Evolutionary conservation across 495 filamentous ascomycete genomes (phyloP).

Genomic region (Eremomyces bilateralis): DNA sequence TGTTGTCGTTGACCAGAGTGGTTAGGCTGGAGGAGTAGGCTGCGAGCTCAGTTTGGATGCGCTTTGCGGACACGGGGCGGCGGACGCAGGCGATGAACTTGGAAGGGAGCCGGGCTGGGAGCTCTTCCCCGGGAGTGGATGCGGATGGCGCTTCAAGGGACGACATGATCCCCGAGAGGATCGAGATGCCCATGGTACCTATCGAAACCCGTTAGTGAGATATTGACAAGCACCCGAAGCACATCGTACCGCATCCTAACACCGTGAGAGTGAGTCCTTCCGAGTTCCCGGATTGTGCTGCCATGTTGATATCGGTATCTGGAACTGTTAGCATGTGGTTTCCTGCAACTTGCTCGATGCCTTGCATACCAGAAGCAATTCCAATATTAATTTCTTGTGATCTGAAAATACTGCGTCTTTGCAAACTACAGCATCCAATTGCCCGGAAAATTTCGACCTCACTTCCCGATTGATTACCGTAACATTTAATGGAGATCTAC

Average conservation of each 20-base stretch:
- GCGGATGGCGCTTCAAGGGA: conserved; percentile 27
- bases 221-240: conserved; percentile 1
- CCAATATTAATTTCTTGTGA: conserved; percentile 20
- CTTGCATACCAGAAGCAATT: neutral
- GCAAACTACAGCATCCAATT: no score
- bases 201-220: conserved; percentile 1
- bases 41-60: conserved; percentile 36
- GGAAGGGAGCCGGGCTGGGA: conserved; percentile 36
- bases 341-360: neutral
- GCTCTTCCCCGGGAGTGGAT: conserved; percentile 28
- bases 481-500: no score
- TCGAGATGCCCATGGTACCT: conserved; percentile 70
- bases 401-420: conserved; percentile 14
- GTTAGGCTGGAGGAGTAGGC: conserved; percentile 21
- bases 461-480: no score
- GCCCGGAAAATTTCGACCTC: no score
- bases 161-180: conserved; percentile 57
- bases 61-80: conserved; percentile 35
- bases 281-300: neutral
- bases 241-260: conserved; percentile 41
- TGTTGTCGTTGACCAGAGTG: conserved; percentile 32
- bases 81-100: conserved; percentile 60
- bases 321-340: neutral
- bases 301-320: no score
- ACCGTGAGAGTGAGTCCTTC: conserved; percentile 39